Evolutionary conservation across 805 yeast genomes (phyloP).

Genomic region (Spathaspora arborariae): DNA sequence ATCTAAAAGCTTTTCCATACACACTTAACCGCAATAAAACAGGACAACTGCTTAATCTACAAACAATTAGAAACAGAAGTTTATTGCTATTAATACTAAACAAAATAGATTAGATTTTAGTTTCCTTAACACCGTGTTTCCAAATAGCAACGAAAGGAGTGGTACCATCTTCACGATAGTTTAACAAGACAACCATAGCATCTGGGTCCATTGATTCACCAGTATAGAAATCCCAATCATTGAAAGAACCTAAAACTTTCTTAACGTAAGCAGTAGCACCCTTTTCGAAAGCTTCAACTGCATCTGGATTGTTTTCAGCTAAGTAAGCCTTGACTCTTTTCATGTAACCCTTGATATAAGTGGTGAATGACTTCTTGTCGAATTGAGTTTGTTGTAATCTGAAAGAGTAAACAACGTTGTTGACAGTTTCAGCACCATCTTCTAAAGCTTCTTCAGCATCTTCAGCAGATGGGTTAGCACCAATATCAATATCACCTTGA

Average conservation of each 20-base stretch:
- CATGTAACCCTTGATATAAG: slow-evolving; percentile 99
- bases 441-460: slow-evolving; percentile 81
- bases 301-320: slow-evolving; percentile 86
- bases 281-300: slow-evolving; percentile 86
- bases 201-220: slow-evolving; percentile 99
- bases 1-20: too few species aligned
- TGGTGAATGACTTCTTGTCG: slow-evolving; percentile 96
- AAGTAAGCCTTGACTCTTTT: slow-evolving; percentile 89
- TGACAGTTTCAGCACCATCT: slow-evolving; percentile 85
- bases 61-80: too few species aligned
- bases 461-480: slow-evolving; percentile 99
- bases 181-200: slow-evolving; percentile 94
- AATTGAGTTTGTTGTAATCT: slow-evolving; percentile 93
- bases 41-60: too few species aligned
- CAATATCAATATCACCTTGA: slow-evolving; percentile 94
- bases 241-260: slow-evolving; percentile 93
- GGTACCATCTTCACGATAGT: slow-evolving; percentile 99
- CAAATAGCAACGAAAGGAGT: slow-evolving; percentile 97
- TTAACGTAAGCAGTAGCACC: slow-evolving; percentile 96
- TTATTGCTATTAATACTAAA: too few species aligned
- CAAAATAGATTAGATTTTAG: slow-evolving; percentile 76
- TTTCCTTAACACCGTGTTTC: slow-evolving; percentile 94
- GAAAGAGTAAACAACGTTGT: slow-evolving; percentile 98
- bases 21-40: too few species aligned
- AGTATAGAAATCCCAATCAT: slow-evolving; percentile 99